These are phyloP conservation scores for Melaleuca alternifolia DNA, from an alignment of 345 rosid species.

Conservation along the genomic window DNA sequence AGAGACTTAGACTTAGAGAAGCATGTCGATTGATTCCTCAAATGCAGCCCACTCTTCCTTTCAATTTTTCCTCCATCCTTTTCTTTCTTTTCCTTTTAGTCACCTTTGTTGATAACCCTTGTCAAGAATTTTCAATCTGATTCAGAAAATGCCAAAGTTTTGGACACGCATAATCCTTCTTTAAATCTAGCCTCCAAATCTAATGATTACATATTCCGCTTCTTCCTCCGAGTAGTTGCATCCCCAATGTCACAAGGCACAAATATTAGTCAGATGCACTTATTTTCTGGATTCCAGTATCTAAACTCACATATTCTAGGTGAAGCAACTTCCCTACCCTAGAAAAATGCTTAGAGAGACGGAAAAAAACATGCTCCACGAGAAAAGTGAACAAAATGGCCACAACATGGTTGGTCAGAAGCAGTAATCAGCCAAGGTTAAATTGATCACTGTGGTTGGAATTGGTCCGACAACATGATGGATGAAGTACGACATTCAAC, in stretches of 20 bases:
- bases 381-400: not conserved
- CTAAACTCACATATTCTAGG: not conserved
- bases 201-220: not conserved
- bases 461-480: not conserved
- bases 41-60: not conserved
- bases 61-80: not conserved
- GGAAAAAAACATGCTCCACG: not conserved
- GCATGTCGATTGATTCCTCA: not conserved
- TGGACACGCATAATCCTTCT: not conserved
- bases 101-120: not conserved
- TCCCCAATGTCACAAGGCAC: not conserved
- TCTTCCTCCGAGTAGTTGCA: not conserved
- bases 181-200: not conserved
- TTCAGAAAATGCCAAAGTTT: not conserved
- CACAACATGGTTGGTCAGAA: not conserved
- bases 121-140: not conserved
- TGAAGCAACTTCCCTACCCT: not conserved
- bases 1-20: not conserved
- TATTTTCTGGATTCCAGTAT: not conserved
- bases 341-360: not conserved
- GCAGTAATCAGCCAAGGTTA: not conserved
- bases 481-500: not conserved
- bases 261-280: not conserved
- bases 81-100: not conserved
- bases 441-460: not conserved